Evolutionary conservation across 2,329 filamentous ascomycete genomes (phyloP).

Genomic region (Mollisiaceae sp.): DNA sequence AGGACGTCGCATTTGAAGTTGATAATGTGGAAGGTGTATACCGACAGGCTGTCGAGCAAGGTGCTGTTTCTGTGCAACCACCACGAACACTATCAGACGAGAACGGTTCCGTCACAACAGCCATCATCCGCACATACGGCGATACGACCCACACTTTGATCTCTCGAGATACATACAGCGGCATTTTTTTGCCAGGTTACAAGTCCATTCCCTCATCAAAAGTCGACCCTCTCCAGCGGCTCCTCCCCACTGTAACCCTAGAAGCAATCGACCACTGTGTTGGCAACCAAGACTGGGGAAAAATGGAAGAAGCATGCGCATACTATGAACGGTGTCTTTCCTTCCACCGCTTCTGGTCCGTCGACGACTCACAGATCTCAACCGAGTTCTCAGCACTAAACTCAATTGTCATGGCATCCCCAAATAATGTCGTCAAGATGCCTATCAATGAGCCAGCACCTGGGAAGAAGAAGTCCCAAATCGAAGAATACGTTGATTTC

Average conservation of each 20-base stretch:
- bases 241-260: slow-evolving; percentile 69
- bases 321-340: slow-evolving; percentile 87
- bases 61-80: slow-evolving; percentile 64
- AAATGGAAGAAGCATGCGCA: slow-evolving; percentile 71
- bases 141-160: slow-evolving; percentile 95
- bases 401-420: slow-evolving; percentile 87
- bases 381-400: slow-evolving; percentile 90
- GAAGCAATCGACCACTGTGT: slow-evolving; percentile 93
- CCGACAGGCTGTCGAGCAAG: slow-evolving; percentile 68
- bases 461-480: slow-evolving; percentile 91
- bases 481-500: slow-evolving; percentile 91
- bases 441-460: slow-evolving; percentile 95
- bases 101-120: slow-evolving; percentile 71
- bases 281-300: slow-evolving; percentile 94
- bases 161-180: slow-evolving; percentile 71
- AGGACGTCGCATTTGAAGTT: slow-evolving; percentile 94
- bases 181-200: slow-evolving; percentile 85
- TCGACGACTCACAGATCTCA: slow-evolving; percentile 91
- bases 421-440: slow-evolving; percentile 91
- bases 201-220: slow-evolving; percentile 53
- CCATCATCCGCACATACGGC: slow-evolving; percentile 89
- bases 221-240: slow-evolving; percentile 43
- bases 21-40: slow-evolving; percentile 87
- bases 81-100: slow-evolving; percentile 63
- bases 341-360: slow-evolving; percentile 97